These are phyloP conservation scores for Gaeumannomyces tritici DNA, from an alignment of 2,329 filamentous ascomycete genomes.

Conservation along the genomic window DNA sequence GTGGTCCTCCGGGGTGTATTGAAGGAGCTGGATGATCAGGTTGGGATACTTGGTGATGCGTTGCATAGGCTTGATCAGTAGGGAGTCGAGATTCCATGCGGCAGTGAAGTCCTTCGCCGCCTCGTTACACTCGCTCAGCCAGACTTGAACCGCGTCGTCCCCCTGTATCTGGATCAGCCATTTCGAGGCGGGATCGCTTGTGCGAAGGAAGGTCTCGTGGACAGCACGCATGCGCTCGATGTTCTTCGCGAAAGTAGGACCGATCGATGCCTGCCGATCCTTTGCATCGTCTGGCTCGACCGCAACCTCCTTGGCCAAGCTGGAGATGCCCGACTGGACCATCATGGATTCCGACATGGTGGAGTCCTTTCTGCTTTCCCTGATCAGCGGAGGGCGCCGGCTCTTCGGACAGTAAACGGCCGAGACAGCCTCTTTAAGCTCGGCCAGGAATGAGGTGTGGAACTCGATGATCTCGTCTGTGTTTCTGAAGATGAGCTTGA, in stretches of 20 bases:
- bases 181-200: slow-evolving; percentile 53
- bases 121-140: slow-evolving; percentile 87
- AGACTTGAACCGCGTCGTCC: slow-evolving; percentile 61
- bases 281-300: slow-evolving; percentile 38
- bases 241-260: slow-evolving; percentile 44
- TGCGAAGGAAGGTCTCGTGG: slow-evolving; percentile 54
- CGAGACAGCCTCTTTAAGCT: slow-evolving; percentile 72
- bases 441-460: slow-evolving; percentile 67
- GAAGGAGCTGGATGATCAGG: slow-evolving; percentile 68
- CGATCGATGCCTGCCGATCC: slow-evolving; percentile 42
- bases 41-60: slow-evolving; percentile 90
- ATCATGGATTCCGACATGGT: slow-evolving; percentile 20
- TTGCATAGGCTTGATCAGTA: slow-evolving; percentile 94
- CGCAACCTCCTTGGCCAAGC: slow-evolving; percentile 19
- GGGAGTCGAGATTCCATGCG: slow-evolving; percentile 89
- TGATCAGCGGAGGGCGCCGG: slow-evolving; percentile 29
- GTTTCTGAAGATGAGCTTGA: slow-evolving; percentile 87
- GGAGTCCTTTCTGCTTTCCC: slow-evolving; percentile 19
- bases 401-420: slow-evolving; percentile 64
- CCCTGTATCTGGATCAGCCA: slow-evolving; percentile 53
- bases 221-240: slow-evolving; percentile 50
- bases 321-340: slow-evolving; percentile 20
- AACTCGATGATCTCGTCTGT: slow-evolving; percentile 85
- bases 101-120: slow-evolving; percentile 86
- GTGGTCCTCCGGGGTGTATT: slow-evolving; percentile 71